Evolutionary conservation across 805 yeast genomes (phyloP).

Genomic region (Ogataea angusta): DNA sequence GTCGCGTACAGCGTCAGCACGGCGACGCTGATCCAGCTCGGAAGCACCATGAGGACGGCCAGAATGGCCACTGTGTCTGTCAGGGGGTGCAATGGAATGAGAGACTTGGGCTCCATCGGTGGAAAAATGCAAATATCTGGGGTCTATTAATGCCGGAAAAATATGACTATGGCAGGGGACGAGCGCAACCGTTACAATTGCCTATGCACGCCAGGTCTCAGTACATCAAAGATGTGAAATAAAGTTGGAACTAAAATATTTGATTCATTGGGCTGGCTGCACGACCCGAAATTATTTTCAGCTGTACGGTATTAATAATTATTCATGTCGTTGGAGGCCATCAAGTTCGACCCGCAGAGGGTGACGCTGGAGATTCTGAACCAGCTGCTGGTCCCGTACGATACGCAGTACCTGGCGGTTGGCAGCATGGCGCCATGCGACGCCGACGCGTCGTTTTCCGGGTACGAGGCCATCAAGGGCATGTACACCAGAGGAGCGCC

Average conservation of each 20-base stretch:
- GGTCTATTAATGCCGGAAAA: no score
- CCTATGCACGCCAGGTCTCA: not conserved
- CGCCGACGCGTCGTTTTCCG: constrained; percentile 60
- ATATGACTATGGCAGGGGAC: no score
- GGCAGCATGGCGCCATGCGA: constrained; percentile 53
- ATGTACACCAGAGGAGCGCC: constrained; percentile 99
- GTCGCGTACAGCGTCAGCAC: constrained; percentile 21
- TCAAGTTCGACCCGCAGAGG: constrained; percentile 51
- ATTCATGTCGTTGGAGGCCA: constrained; percentile 54
- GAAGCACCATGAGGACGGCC: constrained; percentile 26
- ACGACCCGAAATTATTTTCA: constrained; percentile 5
- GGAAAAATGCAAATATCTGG: constrained; percentile 12
- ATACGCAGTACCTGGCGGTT: constrained; percentile 64
- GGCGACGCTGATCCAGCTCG: constrained; percentile 27
- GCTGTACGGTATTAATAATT: not conserved
- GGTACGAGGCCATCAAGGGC: constrained; percentile 73
- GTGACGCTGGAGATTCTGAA: constrained; percentile 62
- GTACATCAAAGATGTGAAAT: constrained; percentile 4
- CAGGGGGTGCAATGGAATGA: constrained; percentile 25
- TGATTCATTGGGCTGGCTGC: not conserved
- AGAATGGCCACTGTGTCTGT: constrained; percentile 30
- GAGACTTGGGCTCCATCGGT: constrained; percentile 41
- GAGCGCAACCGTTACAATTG: constrained; percentile 3
- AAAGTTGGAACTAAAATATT: not conserved
- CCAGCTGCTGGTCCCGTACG: constrained; percentile 79